Conservation (phyloP, 2,329 filamentous ascomycete species). For the Cercospora brassicicola region DNA sequence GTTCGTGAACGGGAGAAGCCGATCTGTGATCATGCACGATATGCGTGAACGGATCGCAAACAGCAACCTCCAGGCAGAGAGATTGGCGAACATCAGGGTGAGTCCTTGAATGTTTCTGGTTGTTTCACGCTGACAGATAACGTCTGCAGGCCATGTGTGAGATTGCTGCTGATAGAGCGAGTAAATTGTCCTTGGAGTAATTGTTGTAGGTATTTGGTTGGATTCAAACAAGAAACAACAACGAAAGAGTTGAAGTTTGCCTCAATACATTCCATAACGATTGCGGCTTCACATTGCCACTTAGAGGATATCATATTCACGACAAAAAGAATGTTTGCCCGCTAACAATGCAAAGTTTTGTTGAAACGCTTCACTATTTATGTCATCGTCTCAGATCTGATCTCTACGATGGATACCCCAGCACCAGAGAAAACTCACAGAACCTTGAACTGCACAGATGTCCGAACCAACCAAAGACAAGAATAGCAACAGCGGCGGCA, state of each 20-base stretch:
- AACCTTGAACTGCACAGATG: not conserved
- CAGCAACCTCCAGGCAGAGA: constrained; percentile 66
- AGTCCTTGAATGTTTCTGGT: constrained; percentile 30
- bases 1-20: constrained; percentile 80
- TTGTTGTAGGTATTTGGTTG: not conserved
- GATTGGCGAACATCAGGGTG: constrained; percentile 73
- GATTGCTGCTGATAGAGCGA: constrained; percentile 77
- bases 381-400: not conserved
- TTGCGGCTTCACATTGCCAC: not conserved
- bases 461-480: not conserved
- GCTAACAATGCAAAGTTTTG: not conserved
- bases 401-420: not conserved
- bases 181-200: constrained; percentile 53
- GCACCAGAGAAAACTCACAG: not conserved
- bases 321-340: not conserved
- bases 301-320: not conserved
- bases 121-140: constrained; percentile 23
- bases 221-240: too few species aligned
- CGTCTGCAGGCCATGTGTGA: constrained; percentile 76
- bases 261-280: not conserved
- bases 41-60: constrained; percentile 73
- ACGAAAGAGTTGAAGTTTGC: not conserved
- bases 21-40: constrained; percentile 74
- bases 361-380: not conserved
- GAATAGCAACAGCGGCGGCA: not conserved